Evolutionary conservation across 2,329 filamentous ascomycete species (phyloP).

Genomic region (Epicoccum sorghinum): DNA sequence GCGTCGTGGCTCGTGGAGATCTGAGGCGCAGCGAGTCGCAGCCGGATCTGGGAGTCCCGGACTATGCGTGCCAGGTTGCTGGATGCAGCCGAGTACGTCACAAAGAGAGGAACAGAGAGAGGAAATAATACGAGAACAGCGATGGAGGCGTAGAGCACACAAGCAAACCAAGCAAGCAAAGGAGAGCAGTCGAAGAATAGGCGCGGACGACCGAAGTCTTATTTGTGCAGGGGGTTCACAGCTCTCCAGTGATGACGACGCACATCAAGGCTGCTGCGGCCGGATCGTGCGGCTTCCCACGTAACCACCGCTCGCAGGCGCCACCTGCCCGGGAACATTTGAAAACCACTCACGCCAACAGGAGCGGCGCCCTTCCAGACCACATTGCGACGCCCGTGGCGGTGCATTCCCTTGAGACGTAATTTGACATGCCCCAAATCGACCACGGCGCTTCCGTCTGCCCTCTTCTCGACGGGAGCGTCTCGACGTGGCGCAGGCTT

Average conservation of each 20-base stretch:
- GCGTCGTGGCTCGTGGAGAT: background rate
- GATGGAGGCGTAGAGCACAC: background rate
- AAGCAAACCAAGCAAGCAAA: background rate
- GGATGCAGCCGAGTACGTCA: background rate
- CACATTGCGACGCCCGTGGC: slow-evolving; percentile 15
- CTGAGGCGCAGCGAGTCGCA: slow-evolving; percentile 14
- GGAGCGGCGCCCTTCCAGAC: background rate
- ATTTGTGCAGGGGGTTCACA: slow-evolving; percentile 8
- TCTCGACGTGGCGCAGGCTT: background rate
- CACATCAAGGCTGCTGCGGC: slow-evolving; percentile 2
- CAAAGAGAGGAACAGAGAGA: background rate
- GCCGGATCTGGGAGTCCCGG: slow-evolving; percentile 10
- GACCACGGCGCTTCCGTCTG: background rate
- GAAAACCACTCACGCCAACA: background rate
- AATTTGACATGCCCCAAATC: background rate
- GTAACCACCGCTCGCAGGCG: slow-evolving; percentile 1
- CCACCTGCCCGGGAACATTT: background rate
- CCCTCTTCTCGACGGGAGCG: too few relatives aligned
- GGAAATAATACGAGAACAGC: background rate
- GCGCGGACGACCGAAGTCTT: slow-evolving; percentile 11
- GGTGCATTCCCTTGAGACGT: slow-evolving; percentile 13
- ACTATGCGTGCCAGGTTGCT: slow-evolving; percentile 4
- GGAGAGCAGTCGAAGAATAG: slow-evolving; percentile 2
- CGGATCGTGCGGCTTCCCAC: slow-evolving; percentile 14
- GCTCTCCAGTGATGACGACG: slow-evolving; percentile 17